Percentiles rank a stretch among this genome's conserved stretches.
Conservation (phyloP, 257 asterid genomes). For the Datura wrightii region DNA sequence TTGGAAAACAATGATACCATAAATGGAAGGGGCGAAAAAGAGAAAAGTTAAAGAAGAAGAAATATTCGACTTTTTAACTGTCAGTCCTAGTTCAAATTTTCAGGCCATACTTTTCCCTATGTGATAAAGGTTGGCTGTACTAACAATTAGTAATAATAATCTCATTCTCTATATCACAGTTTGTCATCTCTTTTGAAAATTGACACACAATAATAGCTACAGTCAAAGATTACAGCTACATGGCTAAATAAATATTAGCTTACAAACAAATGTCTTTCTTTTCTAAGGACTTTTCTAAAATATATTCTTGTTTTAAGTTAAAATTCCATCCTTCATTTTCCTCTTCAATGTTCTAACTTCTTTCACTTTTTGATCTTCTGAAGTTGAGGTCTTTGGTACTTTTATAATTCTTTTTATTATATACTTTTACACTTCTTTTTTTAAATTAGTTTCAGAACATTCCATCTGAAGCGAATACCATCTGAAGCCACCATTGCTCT, state of each 20-base stretch:
- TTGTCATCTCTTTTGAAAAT: neutral
- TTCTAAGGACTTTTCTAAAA: too few species aligned
- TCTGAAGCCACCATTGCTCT: too few species aligned
- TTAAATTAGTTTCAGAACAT: too few species aligned
- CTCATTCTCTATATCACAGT: neutral
- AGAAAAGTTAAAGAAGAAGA: neutral
- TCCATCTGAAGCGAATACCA: too few species aligned
- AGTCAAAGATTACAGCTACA: constrained; percentile 11
- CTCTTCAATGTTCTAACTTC: neutral
- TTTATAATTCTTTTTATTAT: too few species aligned
- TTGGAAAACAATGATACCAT: neutral
- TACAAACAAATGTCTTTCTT: neutral
- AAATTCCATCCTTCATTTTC: neutral
- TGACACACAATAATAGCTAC: neutral
- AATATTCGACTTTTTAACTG: constrained; percentile 15
- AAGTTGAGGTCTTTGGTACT: neutral
- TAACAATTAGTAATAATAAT: neutral
- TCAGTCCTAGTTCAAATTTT: neutral
- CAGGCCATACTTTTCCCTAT: constrained; percentile 6
- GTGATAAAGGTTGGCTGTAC: neutral
- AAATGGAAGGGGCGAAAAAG: neutral
- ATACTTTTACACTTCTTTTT: too few species aligned
- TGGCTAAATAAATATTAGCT: neutral
- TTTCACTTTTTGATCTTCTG: neutral
- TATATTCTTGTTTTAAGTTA: too few species aligned